Base-by-base conservation (phyloP, 1,139 yeast species). In the Geotrichum carabidarum region DNA sequence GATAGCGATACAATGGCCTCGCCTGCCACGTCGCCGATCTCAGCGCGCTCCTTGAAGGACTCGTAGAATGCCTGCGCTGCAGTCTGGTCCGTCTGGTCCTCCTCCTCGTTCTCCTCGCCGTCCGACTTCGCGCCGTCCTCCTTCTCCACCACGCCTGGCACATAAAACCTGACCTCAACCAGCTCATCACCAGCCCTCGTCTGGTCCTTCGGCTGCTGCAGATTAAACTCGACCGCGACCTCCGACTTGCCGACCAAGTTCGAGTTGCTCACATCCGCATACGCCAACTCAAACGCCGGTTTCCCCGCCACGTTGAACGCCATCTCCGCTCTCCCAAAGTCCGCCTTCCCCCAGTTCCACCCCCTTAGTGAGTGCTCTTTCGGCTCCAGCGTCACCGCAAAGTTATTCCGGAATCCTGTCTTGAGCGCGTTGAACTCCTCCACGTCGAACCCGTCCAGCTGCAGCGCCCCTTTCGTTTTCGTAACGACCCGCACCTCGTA, bases 301-400 rank as follows among this genome's bases (percentile, higher is more conserved):
- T 86, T 86, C 63, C 90, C 90, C 65, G 87, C 88, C 37, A 91
- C 84, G 56, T 84, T 83, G 72, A 94, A 91, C 35, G 89, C 80
- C 71, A 93, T 76, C 69, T 93, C 99, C 63, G 90, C 88, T 67
- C 96, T 81, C 12, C 95, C 96, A 69, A 94, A 81, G 68, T 91
- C 96, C 9, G 93, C 78, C 60, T 84, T 83, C 55, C 99, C 99
- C 99, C 99, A 93, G 71, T 93, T 93, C 99, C 99, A 93, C 43
- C 99, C 99, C 72, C 97, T 81, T 62, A 93, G 75, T 5, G 97
- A 86, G 70, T 93, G 99, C 65, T 93, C 98, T 64, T 78, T 82
- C 60, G 80, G 84, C 63, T 93, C 98, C 59, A 94, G 76, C 53
- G 79, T 79, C 51, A 88, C 75, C 54, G 75, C 75, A 71, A 90